Base-by-base conservation (phyloP, 2,329 filamentous ascomycete genomes). In the Trichophyton schoenleinii region DNA sequence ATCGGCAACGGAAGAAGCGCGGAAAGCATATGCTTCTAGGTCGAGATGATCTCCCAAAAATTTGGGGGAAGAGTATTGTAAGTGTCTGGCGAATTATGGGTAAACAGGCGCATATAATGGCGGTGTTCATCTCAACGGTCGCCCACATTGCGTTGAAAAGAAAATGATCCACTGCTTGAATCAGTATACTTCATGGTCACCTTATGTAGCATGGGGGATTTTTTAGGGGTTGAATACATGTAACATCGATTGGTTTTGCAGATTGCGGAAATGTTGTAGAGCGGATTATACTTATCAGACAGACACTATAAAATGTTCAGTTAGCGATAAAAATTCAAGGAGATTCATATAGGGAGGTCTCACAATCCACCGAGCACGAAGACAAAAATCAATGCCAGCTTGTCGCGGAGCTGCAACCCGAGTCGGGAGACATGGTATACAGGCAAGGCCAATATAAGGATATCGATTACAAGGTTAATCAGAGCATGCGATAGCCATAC, bases 251-350 rank as follows among this genome's bases (percentile, higher is more conserved):
- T 8, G 48, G 18, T 11, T 36, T 34, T 2, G 48, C 36, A 8
- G 59, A 60, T 41, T 22, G 11, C 11, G 34, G 9, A 20, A 64
- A 59, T 1, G 60, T 63, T 3, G 49, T 63, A 60, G 74, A 71
- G 13, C 76, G 73, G 61, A 78, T 62, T 52, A 77, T 74, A 11
- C 75, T 77, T 2, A 75, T 77, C 42, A 77, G 65, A 34, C 70
- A 74, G 38, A 72, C 70, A 52, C 71, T 22, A 73, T n/a, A 59
- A 25, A n/a, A 22, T 52, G 13, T 18, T 18, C 25, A 2, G 46
- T 28, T 63, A 46, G 58, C 38, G 18, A 44, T 4, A 31, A 20
- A 4, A 44, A 34, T 59, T 15, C 3, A 15, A 28, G 44, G 34
- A 5, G 3, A 58, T 31, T 31, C 25, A 38, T 31, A 53, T 18